A percentile compares a stretch with the other conserved stretches of the same genome.
Evolutionary conservation across 805 yeast genomes (phyloP).

Genomic region (Starmerella stigmatis): DNA sequence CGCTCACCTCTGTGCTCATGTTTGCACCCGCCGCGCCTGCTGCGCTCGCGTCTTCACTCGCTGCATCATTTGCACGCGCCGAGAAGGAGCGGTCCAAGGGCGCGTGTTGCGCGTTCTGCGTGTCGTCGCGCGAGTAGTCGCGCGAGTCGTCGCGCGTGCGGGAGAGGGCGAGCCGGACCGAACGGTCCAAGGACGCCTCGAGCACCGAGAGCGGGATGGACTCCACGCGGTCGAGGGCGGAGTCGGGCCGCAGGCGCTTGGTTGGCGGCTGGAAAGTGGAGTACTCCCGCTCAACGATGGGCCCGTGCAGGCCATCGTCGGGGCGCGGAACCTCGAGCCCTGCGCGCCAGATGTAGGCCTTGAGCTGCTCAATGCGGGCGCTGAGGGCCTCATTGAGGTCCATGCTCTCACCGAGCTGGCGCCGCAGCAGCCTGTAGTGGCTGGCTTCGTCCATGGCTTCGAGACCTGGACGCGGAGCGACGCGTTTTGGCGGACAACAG

Average conservation of each 20-base stretch:
- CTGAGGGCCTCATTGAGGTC: conserved; percentile 10
- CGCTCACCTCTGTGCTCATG: no score
- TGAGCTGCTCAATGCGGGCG: conserved; percentile 14
- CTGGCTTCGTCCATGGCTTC: conserved; percentile 10
- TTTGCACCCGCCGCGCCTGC: no score
- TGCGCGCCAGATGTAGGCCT: conserved; percentile 14
- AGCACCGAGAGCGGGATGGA: not conserved
- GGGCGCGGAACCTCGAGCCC: conserved; percentile 16
- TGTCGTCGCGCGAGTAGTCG: no score
- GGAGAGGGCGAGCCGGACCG: not conserved
- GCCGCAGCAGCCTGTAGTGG: conserved; percentile 9
- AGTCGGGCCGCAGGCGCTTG: not conserved
- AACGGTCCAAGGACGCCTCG: conserved; percentile 2
- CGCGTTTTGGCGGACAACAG: no score
- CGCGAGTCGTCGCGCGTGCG: conserved; percentile 1
- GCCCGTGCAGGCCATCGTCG: conserved; percentile 14
- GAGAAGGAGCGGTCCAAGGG: no score
- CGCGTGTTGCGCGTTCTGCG: no score
- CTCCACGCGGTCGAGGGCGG: not conserved
- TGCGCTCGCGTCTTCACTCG: no score
- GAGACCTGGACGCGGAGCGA: no score
- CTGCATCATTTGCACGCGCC: no score
- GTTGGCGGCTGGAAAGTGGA: not conserved
- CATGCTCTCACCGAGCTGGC: conserved; percentile 12
- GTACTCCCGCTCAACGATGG: conserved; percentile 7